A percentile compares a stretch with the other conserved stretches of the same genome.
phyloP scores from a whole-genome alignment of 345 rosid genomes.

The Eutrema japonicum region DNA sequence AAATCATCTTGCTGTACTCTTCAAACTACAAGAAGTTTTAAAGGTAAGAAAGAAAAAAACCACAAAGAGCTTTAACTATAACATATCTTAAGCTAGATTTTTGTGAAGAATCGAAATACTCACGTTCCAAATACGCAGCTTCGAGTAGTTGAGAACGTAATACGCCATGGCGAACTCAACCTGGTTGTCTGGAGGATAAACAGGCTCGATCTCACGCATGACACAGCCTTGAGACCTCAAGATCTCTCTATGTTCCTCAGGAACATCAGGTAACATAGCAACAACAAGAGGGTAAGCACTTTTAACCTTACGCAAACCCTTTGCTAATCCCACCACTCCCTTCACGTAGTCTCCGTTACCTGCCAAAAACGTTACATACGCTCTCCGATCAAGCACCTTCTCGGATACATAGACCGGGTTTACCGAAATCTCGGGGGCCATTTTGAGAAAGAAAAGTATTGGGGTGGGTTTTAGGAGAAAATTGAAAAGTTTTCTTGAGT shows the following conservation, averaged over 20 bases:
- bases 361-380: constrained; percentile 74
- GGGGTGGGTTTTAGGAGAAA: constrained; percentile 2
- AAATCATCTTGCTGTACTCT: constrained; percentile 80
- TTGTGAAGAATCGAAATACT: constrained; percentile 23
- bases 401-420: constrained; percentile 41
- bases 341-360: constrained; percentile 76
- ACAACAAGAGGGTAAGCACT: constrained; percentile 76
- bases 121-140: constrained; percentile 89
- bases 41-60: neutral
- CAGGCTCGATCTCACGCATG: constrained; percentile 66
- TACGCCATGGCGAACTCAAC: constrained; percentile 77
- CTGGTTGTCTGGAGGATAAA: constrained; percentile 72
- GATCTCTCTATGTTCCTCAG: constrained; percentile 68
- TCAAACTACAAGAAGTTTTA: constrained; percentile 50
- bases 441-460: constrained; percentile 17
- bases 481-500: constrained; percentile 23
- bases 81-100: neutral
- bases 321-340: constrained; percentile 80
- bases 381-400: constrained; percentile 48
- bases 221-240: constrained; percentile 72
- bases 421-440: constrained; percentile 55
- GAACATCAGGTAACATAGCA: constrained; percentile 83
- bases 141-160: constrained; percentile 83
- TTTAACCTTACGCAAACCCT: constrained; percentile 70
- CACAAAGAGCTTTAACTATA: neutral